Base-by-base conservation (phyloP, 2,329 filamentous ascomycete species). In the Plectosphaerella sp. region DNA sequence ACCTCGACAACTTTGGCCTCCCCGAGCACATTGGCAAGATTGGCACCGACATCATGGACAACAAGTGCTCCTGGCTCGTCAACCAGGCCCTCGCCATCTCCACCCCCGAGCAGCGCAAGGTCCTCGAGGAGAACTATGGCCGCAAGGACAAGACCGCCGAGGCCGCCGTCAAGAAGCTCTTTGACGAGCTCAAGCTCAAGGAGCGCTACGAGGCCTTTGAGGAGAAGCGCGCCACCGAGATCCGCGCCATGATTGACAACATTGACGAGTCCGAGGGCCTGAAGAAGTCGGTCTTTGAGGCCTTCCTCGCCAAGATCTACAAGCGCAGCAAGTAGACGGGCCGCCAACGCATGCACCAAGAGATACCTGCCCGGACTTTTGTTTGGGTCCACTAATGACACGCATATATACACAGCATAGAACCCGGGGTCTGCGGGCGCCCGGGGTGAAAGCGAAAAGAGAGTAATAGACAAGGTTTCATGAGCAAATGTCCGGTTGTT, bases 41-140 rank as follows among this genome's bases (percentile, higher is more conserved):
- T 59, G 94, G 94, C 60, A 99, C 94, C 55, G 94, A 99, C 67
- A 99, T 99, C 72, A 87, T 92, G 80, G 94, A 99, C 77, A 99
- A 99, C 83, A 99, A 99, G 82, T 99, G 94, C 81, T 95, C 90
- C 42, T 99, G 94, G 94, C 78, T 99, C 54, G 83, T 99, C 72
- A 99, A 99, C 81, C 87, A 96, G 74, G 94, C 94, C 46, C 79
- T 99, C 54, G 80, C 85, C 69, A 81, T 87, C 57, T 88, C 83
- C 58, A 92, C 82, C 2, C 85, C 90, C 1, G 91, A 93, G 69
- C 94, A 99, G 80, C 86, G 91, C 66, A 80, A 88, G 73, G 72
- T 95, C 39, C 85, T 99, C 49, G 91, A 97, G 67, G 84, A 90
- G 53, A 93, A 96, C 77, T 99, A 99, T 71, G 94, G 94, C 61